Percentiles rank a stretch among this genome's conserved stretches.
Conservation (phyloP, 129 eudicot species). For the Centrapalus pauciflorus region DNA sequence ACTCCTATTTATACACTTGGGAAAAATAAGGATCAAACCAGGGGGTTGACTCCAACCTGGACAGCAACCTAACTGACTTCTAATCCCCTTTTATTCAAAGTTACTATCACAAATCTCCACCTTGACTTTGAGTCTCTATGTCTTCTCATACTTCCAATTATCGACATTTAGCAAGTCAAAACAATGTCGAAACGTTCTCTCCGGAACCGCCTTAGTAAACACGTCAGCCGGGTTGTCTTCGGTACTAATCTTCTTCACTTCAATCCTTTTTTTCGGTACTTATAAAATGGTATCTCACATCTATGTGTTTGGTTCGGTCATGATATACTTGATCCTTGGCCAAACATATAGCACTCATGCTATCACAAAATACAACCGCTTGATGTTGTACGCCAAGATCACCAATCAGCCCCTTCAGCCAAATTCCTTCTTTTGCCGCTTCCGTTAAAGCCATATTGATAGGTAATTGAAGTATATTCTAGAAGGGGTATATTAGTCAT, state of each 20-base stretch:
- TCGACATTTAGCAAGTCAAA: neutral
- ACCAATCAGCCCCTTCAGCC: neutral
- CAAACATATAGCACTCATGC: conserved; percentile 6
- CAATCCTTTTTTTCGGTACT: neutral
- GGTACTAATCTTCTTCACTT: neutral
- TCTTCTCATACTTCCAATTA: neutral
- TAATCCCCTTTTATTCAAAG: too few species aligned
- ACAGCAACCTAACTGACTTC: too few species aligned
- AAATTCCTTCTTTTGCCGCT: neutral
- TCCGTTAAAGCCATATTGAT: neutral
- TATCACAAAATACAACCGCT: neutral
- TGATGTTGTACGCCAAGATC: neutral
- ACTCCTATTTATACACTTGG: too few species aligned
- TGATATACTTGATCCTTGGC: neutral
- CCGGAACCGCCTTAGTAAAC: neutral
- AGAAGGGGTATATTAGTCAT: too few species aligned
- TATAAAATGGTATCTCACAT: neutral
- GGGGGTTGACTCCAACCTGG: too few species aligned
- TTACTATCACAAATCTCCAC: neutral
- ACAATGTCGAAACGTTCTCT: neutral
- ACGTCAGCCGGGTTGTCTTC: neutral
- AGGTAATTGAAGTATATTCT: too few species aligned
- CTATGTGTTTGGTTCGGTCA: conserved; percentile 1
- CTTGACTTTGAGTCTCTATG: neutral
- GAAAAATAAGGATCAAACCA: too few species aligned